phyloP scores from a whole-genome alignment of 2,329 filamentous ascomycete species.

The Alternaria ventricosa region DNA sequence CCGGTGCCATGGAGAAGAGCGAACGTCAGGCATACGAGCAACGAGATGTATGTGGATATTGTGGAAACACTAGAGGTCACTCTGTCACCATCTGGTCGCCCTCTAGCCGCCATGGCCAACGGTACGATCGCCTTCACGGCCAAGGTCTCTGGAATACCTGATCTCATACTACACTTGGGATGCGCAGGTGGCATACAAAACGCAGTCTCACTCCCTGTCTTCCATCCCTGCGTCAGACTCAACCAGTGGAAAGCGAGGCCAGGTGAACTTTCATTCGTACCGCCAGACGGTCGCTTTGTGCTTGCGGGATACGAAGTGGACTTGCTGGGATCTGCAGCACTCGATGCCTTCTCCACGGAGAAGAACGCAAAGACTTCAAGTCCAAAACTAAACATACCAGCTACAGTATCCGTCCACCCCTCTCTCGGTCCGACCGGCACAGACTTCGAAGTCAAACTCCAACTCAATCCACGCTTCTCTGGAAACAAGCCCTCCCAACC shows the following conservation, averaged over 20 bases:
- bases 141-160: conserved; percentile 93
- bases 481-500: conserved; percentile 46
- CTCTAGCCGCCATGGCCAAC: conserved; percentile 84
- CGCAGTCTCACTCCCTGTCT: conserved; percentile 86
- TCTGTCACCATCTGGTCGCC: conserved; percentile 86
- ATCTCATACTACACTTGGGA: conserved; percentile 81
- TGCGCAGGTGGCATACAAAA: conserved; percentile 73
- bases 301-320: conserved; percentile 95
- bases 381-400: conserved; percentile 76
- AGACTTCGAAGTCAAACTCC: conserved; percentile 87
- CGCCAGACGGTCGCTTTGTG: conserved; percentile 92
- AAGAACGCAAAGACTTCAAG: conserved; percentile 29
- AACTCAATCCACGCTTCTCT: conserved; percentile 64
- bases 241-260: conserved; percentile 88
- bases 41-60: conserved; percentile 95
- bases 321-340: conserved; percentile 72
- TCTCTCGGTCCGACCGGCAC: conserved; percentile 75
- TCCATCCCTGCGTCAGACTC: conserved; percentile 92
- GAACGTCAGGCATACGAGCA: conserved; percentile 94
- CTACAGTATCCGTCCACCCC: conserved; percentile 81
- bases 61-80: conserved; percentile 89
- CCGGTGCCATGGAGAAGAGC: conserved; percentile 86
- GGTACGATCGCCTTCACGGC: conserved; percentile 94
- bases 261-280: conserved; percentile 93
- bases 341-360: conserved; percentile 40